Evolutionary conservation across 129 eudicot genomes (phyloP), one percentile per base, ranked within the genome.

Genomic region (Kitagawia praeruptora): DNA sequence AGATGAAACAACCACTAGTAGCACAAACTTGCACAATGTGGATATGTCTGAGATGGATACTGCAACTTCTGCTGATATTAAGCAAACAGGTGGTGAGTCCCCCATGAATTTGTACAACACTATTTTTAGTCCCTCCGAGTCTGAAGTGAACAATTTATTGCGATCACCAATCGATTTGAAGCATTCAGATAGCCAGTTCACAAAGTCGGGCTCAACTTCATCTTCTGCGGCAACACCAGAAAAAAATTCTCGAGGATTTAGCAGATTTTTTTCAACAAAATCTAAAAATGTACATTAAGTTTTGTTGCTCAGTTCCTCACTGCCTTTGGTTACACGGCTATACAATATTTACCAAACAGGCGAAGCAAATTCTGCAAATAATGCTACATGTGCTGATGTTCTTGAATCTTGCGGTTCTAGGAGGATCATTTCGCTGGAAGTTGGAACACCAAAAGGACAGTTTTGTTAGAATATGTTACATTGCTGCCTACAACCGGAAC

Each of bases 191-290:
- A 96, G 90, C 83, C 91, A 85, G 9, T 86, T 95, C 69, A 89
- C 98, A 3, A 89, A 92, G 81, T 96, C 99, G 27, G 93, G 94
- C 21, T 88, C 97, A 25, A 86, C 97, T n/a, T 94, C 97, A 7
- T 86, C 92, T 18, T 84, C 97, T 74, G 83, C 91, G 6, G 91
- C 94, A 15, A 90, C 99, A n/a, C 96, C 94, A 0, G 99, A 94
- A 80, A 91, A 91, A 79, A 93, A 94, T 80, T 73, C 90, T 63
- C 96, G 96, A 61, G 97, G 98, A 39, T 86, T 95, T 75, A 90
- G 86, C 89, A 86, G 99, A 85, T 96, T 92, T 88, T 96, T 92
- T 83, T 90, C 98, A 18, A 76, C 98, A 11, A 90, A 95, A 83
- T 89, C 86, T 37, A 90, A 89, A 86, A 79, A 53, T 66, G 83